Conservation (phyloP, 139 green algal genomes). For the Dunaliella primolecta region DNA sequence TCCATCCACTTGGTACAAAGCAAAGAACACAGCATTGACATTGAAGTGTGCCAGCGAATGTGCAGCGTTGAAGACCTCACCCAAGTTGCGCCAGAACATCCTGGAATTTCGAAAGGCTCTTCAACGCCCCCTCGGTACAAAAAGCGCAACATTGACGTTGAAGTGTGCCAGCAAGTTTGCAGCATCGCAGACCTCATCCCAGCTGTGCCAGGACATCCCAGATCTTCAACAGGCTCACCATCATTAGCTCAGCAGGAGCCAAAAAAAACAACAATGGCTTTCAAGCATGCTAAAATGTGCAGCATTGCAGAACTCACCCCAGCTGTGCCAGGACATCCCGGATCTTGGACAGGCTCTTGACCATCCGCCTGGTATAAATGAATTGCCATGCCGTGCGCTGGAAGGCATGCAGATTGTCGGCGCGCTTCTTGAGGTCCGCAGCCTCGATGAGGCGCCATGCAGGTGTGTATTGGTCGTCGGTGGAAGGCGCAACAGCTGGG, state of each 20-base stretch:
- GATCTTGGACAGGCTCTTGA: constrained; percentile 37
- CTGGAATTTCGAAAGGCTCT: constrained; percentile 43
- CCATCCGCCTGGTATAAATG: constrained; percentile 35
- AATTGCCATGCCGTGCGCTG: constrained; percentile 42
- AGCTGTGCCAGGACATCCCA: constrained; percentile 35
- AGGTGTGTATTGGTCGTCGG: constrained; percentile 19
- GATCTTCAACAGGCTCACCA: constrained; percentile 37
- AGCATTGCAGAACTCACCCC: neutral
- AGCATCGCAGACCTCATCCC: neutral
- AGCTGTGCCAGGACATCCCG: constrained; percentile 34
- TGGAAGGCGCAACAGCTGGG: neutral
- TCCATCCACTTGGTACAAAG: too few species aligned
- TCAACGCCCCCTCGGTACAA: constrained; percentile 27
- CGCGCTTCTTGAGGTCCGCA: constrained; percentile 54
- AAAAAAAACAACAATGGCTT: too few species aligned
- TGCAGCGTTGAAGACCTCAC: too few species aligned
- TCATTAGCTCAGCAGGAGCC: too few species aligned
- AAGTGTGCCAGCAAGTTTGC: too few species aligned
- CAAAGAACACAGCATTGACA: too few species aligned
- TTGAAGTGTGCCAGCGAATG: too few species aligned
- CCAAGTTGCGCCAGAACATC: constrained; percentile 29
- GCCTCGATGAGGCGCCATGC: constrained; percentile 50
- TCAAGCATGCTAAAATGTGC: too few species aligned
- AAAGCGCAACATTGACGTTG: too few species aligned
- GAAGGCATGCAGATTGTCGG: constrained; percentile 40